Conservation (phyloP, 2,329 filamentous ascomycete genomes). For the Dothiorella sarmentorum region DNA sequence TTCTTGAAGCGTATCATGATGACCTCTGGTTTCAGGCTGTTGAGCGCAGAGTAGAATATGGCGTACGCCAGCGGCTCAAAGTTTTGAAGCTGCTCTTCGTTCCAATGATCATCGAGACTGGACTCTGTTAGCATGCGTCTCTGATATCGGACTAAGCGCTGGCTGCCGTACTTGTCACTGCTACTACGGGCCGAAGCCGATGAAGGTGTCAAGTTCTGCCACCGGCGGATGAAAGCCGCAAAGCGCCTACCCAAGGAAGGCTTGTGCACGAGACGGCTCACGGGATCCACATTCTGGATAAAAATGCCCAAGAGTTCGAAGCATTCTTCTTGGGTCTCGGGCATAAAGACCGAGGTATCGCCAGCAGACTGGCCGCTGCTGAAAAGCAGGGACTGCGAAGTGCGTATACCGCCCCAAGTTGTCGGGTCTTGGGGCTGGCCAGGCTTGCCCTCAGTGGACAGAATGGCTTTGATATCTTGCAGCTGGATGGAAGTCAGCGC, state of each 20-base stretch:
- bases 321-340: constrained; percentile 3
- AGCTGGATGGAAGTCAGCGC: constrained; percentile 2
- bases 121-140: background rate
- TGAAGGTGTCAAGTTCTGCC: constrained; percentile 6
- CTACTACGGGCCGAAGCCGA: constrained; percentile 6
- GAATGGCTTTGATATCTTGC: constrained; percentile 18
- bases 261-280: constrained; percentile 17
- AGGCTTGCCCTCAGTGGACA: constrained; percentile 7
- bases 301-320: constrained; percentile 12
- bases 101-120: constrained; percentile 8
- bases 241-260: constrained; percentile 11
- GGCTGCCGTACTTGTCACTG: background rate
- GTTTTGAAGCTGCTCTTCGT: constrained; percentile 13
- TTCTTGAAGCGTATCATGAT: constrained; percentile 32
- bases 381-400: constrained; percentile 11
- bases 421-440: background rate
- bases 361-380: constrained; percentile 12
- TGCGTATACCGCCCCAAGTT: constrained; percentile 2
- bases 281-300: constrained; percentile 13
- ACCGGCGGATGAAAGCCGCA: constrained; percentile 5
- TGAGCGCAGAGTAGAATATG: constrained; percentile 37
- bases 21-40: constrained; percentile 31
- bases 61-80: constrained; percentile 34
- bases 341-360: constrained; percentile 15
- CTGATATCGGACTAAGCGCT: background rate